Percentiles rank a stretch among this genome's conserved stretches.
Evolutionary conservation across 2,329 filamentous ascomycete genomes (phyloP).

Genomic region (Phoma sp.): DNA sequence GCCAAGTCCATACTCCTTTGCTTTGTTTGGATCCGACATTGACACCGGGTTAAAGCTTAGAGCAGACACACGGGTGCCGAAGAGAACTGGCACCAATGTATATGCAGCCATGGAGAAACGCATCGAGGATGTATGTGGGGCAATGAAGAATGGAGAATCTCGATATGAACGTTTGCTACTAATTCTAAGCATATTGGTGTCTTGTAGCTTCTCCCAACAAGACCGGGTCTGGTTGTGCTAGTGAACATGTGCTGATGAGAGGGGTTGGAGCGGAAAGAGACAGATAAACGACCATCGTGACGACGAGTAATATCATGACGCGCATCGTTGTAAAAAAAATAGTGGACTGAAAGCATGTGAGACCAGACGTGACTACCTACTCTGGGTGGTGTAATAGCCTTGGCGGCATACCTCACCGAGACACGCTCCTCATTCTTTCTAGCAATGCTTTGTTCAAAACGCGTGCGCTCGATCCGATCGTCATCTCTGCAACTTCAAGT

Average conservation of each 20-base stretch:
- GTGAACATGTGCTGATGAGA: background rate
- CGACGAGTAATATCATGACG: background rate
- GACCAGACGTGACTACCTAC: background rate
- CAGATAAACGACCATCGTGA: background rate
- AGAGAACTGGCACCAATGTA: background rate
- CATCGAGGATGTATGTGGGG: background rate
- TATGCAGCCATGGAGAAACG: background rate
- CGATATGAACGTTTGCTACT: background rate
- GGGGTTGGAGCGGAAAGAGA: background rate
- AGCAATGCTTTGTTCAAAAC: background rate
- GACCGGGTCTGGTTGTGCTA: conserved; percentile 1
- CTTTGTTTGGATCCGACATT: conserved; percentile 4
- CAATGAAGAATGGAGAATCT: background rate
- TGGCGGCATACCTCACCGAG: conserved; percentile 6
- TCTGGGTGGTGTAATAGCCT: background rate
- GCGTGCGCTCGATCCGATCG: background rate
- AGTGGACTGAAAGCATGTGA: conserved; percentile 5
- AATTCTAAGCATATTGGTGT: background rate
- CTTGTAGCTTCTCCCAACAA: background rate
- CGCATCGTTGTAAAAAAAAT: background rate
- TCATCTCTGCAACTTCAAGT: background rate
- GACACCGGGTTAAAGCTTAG: conserved; percentile 1
- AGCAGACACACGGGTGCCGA: background rate
- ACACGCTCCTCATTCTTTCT: background rate
- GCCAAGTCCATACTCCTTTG: conserved; percentile 7